Evolutionary conservation across 2,329 filamentous ascomycete species (phyloP).

Genomic region (Teratosphaeria viscida): DNA sequence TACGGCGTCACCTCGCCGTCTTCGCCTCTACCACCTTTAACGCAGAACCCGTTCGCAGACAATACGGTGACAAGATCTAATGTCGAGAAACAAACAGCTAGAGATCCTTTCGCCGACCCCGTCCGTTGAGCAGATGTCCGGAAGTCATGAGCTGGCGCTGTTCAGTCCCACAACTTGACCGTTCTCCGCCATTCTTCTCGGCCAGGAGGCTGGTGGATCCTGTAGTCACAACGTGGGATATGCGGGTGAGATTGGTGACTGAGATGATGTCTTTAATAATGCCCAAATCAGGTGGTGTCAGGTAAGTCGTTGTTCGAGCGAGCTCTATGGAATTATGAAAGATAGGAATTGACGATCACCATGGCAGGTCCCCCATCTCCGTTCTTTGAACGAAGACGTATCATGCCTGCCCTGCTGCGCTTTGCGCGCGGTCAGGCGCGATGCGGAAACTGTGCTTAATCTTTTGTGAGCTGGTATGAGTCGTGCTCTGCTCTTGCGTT

Average conservation of each 20-base stretch:
- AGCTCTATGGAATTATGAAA: neutral
- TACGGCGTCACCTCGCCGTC: conserved; percentile 33
- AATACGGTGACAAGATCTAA: conserved; percentile 14
- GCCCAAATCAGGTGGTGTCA: conserved; percentile 24
- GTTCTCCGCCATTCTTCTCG: conserved; percentile 26
- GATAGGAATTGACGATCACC: neutral
- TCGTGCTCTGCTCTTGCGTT: conserved; percentile 26
- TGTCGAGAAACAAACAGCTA: neutral
- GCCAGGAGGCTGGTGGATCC: conserved; percentile 23
- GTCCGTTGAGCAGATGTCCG: conserved; percentile 25
- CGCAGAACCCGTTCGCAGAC: conserved; percentile 15
- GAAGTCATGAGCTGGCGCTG: conserved; percentile 23
- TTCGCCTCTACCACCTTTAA: conserved; percentile 21
- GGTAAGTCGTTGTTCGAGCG: conserved; percentile 3
- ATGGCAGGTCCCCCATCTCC: conserved; percentile 4
- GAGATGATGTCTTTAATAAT: conserved; percentile 25
- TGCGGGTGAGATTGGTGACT: conserved; percentile 14
- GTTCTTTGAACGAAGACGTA: conserved; percentile 27
- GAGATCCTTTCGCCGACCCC: conserved; percentile 32
- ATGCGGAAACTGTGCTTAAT: conserved; percentile 22
- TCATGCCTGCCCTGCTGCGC: conserved; percentile 27
- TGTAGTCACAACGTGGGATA: conserved; percentile 29
- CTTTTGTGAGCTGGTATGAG: conserved; percentile 23
- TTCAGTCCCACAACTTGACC: conserved; percentile 32
- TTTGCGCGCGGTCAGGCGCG: conserved; percentile 13